Percentiles rank a stretch among this genome's conserved stretches.
Conservation (phyloP, 1,139 yeast species). For the Protomyces pachydermus region DNA sequence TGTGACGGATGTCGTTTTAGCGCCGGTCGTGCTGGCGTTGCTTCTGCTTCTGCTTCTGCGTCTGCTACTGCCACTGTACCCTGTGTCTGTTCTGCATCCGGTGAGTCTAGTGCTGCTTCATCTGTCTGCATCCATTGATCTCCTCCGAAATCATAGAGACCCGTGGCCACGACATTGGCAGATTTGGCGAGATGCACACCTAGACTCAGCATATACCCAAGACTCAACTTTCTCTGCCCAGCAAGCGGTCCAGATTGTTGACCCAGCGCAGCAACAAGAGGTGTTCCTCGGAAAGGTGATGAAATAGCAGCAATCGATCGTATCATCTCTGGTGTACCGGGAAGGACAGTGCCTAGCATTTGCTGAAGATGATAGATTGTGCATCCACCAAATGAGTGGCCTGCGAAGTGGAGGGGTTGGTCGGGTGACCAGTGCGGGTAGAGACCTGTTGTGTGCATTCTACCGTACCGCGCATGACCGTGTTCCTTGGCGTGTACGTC, state of each 20-base stretch:
- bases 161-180: conserved; percentile 14
- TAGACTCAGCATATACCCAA: conserved; percentile 16
- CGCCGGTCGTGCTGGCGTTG: not conserved
- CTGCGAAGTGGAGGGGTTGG: conserved; percentile 19
- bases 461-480: conserved; percentile 17
- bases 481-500: conserved; percentile 6
- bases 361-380: conserved; percentile 18
- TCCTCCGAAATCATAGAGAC: conserved; percentile 18
- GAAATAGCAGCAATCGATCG: conserved; percentile 12
- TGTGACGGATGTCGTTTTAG: not conserved
- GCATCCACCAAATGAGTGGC: conserved; percentile 20
- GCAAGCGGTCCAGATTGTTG: conserved; percentile 19
- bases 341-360: not conserved
- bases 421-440: conserved; percentile 22
- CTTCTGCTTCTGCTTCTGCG: not conserved
- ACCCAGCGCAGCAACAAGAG: conserved; percentile 8
- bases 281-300: conserved; percentile 19
- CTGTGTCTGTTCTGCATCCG: not conserved
- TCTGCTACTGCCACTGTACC: not conserved
- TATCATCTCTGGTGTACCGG: conserved; percentile 20
- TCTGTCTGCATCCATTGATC: conserved; percentile 1
- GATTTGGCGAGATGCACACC: conserved; percentile 21
- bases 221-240: conserved; percentile 14
- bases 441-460: conserved; percentile 9
- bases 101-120: not conserved